A percentile compares a stretch with the other conserved stretches of the same genome.
These are phyloP conservation scores for Rhizopogon rudus DNA, from an alignment of 768 basidiomycete species.

Conservation along the genomic window DNA sequence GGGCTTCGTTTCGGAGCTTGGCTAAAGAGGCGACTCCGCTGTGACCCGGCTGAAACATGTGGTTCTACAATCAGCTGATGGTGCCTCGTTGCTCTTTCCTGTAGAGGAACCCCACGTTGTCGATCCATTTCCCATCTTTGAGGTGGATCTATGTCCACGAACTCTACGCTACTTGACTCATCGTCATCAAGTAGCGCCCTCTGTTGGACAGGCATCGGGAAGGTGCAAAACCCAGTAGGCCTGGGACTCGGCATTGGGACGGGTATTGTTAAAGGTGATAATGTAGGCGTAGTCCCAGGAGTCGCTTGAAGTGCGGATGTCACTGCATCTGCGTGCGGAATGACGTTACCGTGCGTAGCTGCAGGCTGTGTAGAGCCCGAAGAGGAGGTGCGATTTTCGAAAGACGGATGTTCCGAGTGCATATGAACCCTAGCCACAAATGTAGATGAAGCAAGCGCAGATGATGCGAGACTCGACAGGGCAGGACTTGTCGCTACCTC, in stretches of 20 bases:
- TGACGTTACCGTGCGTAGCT: conserved; percentile 5
- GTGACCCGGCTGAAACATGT: conserved; percentile 15
- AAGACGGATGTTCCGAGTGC: conserved; percentile 20
- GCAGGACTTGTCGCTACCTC: conserved; percentile 55
- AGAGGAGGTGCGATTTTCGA: conserved; percentile 19
- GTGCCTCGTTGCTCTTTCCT: conserved; percentile 34
- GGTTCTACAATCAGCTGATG: conserved; percentile 27
- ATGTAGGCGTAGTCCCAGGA: conserved; percentile 8
- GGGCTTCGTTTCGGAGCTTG: conserved; percentile 22
- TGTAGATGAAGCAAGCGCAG: conserved; percentile 1
- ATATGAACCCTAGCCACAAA: conserved; percentile 30
- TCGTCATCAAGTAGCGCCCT: conserved; percentile 39
- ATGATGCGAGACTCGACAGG: conserved; percentile 33
- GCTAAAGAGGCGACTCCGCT: conserved; percentile 26
- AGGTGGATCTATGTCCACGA: conserved; percentile 44
- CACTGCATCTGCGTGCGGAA: conserved; percentile 18
- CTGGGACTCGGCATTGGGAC: neutral
- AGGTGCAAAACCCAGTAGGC: neutral
- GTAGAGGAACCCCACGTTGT: conserved; percentile 36
- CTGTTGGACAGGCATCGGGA: conserved; percentile 6
- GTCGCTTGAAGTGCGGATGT: conserved; percentile 15
- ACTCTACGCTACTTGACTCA: conserved; percentile 42
- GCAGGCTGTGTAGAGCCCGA: conserved; percentile 21
- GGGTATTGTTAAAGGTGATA: conserved; percentile 3
- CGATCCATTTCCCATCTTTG: conserved; percentile 42